A percentile compares a stretch with the other conserved stretches of the same genome.
phyloP scores from a whole-genome alignment of 208 protist species.

The Leishmania turanica region DNA sequence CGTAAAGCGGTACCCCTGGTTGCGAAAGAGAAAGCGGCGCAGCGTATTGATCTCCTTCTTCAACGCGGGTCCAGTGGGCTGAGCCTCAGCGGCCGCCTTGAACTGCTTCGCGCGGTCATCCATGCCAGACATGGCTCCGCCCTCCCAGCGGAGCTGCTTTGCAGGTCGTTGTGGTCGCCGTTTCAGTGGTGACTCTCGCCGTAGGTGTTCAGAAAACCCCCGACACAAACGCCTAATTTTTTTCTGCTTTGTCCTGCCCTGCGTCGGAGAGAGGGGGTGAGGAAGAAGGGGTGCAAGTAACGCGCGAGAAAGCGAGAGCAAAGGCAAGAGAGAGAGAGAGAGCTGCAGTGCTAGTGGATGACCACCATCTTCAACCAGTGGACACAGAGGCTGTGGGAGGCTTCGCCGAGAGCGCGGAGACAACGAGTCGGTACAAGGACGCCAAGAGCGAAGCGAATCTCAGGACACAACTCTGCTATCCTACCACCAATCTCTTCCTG shows the following conservation, averaged over 20 bases:
- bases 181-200: background rate
- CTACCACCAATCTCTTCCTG: background rate
- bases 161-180: background rate
- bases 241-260: background rate
- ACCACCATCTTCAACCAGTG: too few species aligned
- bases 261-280: background rate
- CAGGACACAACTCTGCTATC: background rate
- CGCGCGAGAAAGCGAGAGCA: background rate
- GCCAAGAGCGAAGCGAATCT: background rate
- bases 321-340: background rate
- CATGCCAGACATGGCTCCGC: constrained; percentile 24
- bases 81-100: constrained; percentile 41
- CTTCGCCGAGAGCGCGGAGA: background rate
- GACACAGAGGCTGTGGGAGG: background rate
- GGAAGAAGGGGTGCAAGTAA: too few species aligned
- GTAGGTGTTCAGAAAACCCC: background rate
- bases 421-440: background rate
- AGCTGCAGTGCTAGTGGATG: background rate
- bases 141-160: background rate
- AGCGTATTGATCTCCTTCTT: constrained; percentile 47
- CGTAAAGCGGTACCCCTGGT: constrained; percentile 60
- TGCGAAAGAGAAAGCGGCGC: constrained; percentile 54
- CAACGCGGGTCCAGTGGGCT: constrained; percentile 33
- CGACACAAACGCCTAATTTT: background rate
- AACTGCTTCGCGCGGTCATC: constrained; percentile 53